A percentile compares a stretch with the other conserved stretches of the same genome.
Evolutionary conservation across 139 green algal species (phyloP).

Genomic region (Tetraselmis striata): DNA sequence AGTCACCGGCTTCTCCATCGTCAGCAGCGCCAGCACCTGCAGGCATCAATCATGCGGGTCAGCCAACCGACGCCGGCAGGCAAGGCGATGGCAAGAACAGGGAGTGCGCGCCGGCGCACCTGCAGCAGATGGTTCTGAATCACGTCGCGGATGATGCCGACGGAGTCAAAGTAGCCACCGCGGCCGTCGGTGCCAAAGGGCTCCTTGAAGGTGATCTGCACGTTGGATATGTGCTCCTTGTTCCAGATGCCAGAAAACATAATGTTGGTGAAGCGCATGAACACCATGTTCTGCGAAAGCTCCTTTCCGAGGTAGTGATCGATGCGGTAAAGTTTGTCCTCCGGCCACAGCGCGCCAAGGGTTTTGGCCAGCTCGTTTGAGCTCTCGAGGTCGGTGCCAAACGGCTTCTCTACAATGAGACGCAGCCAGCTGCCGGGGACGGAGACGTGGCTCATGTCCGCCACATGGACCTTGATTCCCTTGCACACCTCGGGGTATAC

Average conservation of each 20-base stretch:
- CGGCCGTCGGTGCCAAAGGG: slow-evolving; percentile 81
- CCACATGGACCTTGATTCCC: slow-evolving; percentile 3
- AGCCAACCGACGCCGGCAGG: too few species aligned
- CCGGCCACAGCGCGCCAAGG: slow-evolving; percentile 72
- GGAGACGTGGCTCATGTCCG: background rate
- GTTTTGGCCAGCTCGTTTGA: slow-evolving; percentile 70
- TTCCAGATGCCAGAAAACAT: slow-evolving; percentile 82
- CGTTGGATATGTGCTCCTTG: slow-evolving; percentile 76
- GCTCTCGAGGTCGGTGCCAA: slow-evolving; percentile 63
- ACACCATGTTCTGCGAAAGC: slow-evolving; percentile 91
- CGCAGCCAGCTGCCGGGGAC: slow-evolving; percentile 44
- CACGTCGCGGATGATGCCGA: slow-evolving; percentile 96
- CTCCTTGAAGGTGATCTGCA: slow-evolving; percentile 95
- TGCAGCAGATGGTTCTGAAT: slow-evolving; percentile 91
- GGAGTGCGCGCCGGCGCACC: too few species aligned
- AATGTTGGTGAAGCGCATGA: slow-evolving; percentile 93
- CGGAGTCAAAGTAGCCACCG: slow-evolving; percentile 96
- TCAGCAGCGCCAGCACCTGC: slow-evolving; percentile 78
- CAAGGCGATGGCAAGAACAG: too few species aligned
- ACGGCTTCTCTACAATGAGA: slow-evolving; percentile 64
- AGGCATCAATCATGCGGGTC: too few species aligned
- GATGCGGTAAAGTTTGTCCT: slow-evolving; percentile 84
- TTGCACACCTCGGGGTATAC: slow-evolving; percentile 84
- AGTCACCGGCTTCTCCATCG: slow-evolving; percentile 90
- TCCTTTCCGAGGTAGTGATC: slow-evolving; percentile 99